Conservation (phyloP, 179 eudicot genomes). For the Heliamphora pulchella region DNA sequence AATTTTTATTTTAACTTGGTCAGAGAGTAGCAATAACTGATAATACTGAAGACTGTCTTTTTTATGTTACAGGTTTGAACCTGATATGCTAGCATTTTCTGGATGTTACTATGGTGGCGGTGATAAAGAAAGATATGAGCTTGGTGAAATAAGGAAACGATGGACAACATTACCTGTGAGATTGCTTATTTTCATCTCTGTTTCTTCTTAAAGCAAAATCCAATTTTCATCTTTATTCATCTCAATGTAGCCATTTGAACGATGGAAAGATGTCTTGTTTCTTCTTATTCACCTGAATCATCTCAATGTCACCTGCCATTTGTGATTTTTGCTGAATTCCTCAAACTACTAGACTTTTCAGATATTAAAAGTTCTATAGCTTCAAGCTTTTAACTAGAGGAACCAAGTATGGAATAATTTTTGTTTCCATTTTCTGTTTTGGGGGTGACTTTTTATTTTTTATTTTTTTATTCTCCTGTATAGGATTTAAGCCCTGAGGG, state of each 20-base stretch:
- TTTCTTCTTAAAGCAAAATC: not conserved
- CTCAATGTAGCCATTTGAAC: not conserved
- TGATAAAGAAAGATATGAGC: constrained; percentile 82
- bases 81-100: constrained; percentile 98
- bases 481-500: constrained; percentile 78
- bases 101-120: constrained; percentile 99
- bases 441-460: not conserved
- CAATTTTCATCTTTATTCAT: not conserved
- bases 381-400: not conserved
- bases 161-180: constrained; percentile 98
- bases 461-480: not conserved
- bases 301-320: not conserved
- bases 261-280: not conserved
- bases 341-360: not conserved
- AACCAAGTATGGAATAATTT: not conserved
- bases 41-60: constrained; percentile 5
- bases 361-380: not conserved
- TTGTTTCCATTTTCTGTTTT: constrained; percentile 6
- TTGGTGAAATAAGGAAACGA: constrained; percentile 87
- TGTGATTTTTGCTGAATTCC: not conserved
- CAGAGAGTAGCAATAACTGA: not conserved
- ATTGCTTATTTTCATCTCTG: constrained; percentile 11
- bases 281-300: not conserved
- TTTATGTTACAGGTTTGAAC: constrained; percentile 66
- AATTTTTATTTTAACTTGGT: not conserved